phyloP scores from a whole-genome alignment of 208 protist species.

The Vickermania spadyakhi region DNA sequence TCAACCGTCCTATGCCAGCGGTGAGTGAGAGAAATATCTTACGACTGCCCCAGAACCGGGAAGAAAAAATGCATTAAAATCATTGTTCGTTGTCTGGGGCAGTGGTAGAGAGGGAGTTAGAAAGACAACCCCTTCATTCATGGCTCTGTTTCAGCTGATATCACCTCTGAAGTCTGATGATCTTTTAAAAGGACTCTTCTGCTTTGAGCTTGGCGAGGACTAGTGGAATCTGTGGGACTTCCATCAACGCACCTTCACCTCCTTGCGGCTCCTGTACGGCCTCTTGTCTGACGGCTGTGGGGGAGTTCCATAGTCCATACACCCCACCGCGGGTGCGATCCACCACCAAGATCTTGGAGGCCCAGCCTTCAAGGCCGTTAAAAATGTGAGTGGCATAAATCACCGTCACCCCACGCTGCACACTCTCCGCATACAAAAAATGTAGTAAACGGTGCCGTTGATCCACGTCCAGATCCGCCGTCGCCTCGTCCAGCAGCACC shows the following conservation, averaged over 20 bases:
- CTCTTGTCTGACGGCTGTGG: background rate
- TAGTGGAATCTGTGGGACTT: background rate
- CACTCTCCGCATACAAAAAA: slow-evolving; percentile 79
- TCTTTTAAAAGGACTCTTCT: slow-evolving; percentile 4
- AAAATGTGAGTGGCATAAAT: slow-evolving; percentile 93
- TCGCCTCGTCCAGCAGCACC: slow-evolving; percentile 87
- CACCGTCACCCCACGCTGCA: slow-evolving; percentile 65
- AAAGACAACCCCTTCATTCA: too few species aligned
- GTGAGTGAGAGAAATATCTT: too few species aligned
- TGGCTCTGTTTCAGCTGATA: too few species aligned
- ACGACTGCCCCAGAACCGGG: too few species aligned
- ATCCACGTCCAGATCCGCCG: slow-evolving; percentile 86
- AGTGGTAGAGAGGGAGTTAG: too few species aligned
- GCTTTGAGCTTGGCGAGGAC: slow-evolving; percentile 14
- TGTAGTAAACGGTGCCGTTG: slow-evolving; percentile 69
- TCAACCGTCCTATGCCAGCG: too few species aligned
- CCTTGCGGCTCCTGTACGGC: background rate
- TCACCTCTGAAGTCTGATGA: too few species aligned
- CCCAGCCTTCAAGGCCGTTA: slow-evolving; percentile 83
- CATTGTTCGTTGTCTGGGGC: too few species aligned
- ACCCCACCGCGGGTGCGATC: slow-evolving; percentile 43
- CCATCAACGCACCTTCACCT: background rate
- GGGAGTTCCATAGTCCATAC: slow-evolving; percentile 22
- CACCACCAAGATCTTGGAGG: slow-evolving; percentile 49
- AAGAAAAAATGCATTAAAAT: too few species aligned